Conservation (phyloP, 2,329 filamentous ascomycete species). For the Ophiostoma himal-ulmi region DNA sequence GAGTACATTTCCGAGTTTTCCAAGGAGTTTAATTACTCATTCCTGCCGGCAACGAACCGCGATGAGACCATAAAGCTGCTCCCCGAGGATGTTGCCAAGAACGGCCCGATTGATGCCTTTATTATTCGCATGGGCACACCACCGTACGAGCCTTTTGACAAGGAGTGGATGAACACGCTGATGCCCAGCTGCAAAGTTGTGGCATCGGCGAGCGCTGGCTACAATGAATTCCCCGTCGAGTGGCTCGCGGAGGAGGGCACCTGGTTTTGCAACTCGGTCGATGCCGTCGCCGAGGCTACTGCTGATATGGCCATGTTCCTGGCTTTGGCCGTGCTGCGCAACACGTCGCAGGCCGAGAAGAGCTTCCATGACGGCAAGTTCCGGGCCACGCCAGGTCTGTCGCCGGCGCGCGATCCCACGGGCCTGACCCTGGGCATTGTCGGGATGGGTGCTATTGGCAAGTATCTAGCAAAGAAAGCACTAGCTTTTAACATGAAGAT, state of each 20-base stretch:
- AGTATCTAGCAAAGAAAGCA: constrained; percentile 29
- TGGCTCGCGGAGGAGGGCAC: constrained; percentile 56
- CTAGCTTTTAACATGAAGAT: constrained; percentile 50
- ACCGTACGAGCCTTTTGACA: constrained; percentile 46
- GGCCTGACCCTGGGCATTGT: constrained; percentile 55
- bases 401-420: constrained; percentile 52
- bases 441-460: constrained; percentile 56
- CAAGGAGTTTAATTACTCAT: constrained; percentile 37
- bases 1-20: constrained; percentile 39
- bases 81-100: constrained; percentile 33
- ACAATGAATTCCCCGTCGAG: constrained; percentile 63
- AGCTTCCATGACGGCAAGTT: constrained; percentile 41
- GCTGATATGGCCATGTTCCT: constrained; percentile 66
- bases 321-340: constrained; percentile 62
- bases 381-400: constrained; percentile 35
- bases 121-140: constrained; percentile 46
- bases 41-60: constrained; percentile 36
- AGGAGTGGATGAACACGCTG: constrained; percentile 38
- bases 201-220: constrained; percentile 41
- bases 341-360: constrained; percentile 39
- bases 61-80: constrained; percentile 35
- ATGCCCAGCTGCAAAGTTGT: constrained; percentile 37
- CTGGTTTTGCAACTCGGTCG: constrained; percentile 61
- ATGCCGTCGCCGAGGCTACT: constrained; percentile 62
- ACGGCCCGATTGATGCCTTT: constrained; percentile 43